These are phyloP conservation scores for Pseudomicrostroma phylloplanum DNA, from an alignment of 1,284 basidiomycete species.

Conservation along the genomic window DNA sequence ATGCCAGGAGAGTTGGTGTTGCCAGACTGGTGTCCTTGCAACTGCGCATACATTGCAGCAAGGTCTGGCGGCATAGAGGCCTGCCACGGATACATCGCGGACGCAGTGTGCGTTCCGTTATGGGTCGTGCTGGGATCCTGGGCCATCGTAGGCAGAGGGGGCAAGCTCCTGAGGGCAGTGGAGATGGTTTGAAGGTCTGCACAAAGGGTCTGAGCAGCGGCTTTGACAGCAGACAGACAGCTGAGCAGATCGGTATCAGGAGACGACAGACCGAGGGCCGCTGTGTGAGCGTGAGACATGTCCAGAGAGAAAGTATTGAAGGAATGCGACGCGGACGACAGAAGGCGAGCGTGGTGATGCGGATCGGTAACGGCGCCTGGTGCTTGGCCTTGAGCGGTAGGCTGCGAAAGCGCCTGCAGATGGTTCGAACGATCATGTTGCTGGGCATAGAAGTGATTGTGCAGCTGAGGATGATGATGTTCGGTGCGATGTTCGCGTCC, in stretches of 20 bases:
- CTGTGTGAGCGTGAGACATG: not conserved
- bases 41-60: not conserved
- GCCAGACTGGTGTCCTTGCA: constrained; percentile 1
- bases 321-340: not conserved
- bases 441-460: not conserved
- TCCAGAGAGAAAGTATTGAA: constrained; percentile 3
- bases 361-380: not conserved
- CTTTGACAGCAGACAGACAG: not conserved
- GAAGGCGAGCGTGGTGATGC: constrained; percentile 1
- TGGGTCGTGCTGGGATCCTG: not conserved
- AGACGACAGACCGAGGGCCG: not conserved
- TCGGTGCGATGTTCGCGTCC: not conserved
- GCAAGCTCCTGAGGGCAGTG: not conserved
- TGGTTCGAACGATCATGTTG: not conserved
- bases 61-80: not conserved
- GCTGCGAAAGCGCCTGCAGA: not conserved
- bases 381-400: not conserved
- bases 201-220: constrained; percentile 1
- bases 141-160: not conserved
- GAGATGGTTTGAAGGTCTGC: not conserved
- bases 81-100: not conserved
- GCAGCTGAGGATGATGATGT: not conserved
- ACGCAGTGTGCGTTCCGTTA: not conserved
- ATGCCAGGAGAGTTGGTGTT: not conserved
- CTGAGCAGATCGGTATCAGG: not conserved